Evolutionary conservation across 257 asterid genomes (phyloP).

Genomic region (Paulownia fortunei): DNA sequence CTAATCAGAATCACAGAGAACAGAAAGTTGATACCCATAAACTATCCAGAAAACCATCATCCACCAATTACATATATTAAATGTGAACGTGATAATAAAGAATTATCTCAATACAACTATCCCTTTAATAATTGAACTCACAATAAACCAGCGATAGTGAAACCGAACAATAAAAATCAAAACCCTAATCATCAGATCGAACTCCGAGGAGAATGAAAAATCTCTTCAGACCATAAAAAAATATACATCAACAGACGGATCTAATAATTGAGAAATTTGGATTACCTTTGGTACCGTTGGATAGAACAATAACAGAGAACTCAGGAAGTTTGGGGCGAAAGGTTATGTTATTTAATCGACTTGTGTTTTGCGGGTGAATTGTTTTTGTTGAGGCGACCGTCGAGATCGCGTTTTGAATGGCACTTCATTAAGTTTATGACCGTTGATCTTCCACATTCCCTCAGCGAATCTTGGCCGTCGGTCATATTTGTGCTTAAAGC

Average conservation of each 20-base stretch:
- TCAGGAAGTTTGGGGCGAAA: conserved; percentile 16
- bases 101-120: neutral
- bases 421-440: conserved; percentile 33
- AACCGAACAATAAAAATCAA: neutral
- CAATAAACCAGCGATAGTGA: neutral
- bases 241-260: neutral
- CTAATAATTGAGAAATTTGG: neutral
- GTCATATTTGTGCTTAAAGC: conserved; percentile 1
- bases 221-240: neutral
- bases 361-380: conserved; percentile 15
- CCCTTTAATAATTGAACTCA: too few relatives aligned
- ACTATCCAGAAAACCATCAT: neutral
- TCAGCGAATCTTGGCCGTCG: conserved; percentile 43
- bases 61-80: neutral
- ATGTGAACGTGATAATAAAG: neutral
- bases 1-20: conserved; percentile 7
- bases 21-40: neutral
- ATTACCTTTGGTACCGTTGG: conserved; percentile 34
- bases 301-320: conserved; percentile 19
- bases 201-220: neutral
- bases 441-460: conserved; percentile 51
- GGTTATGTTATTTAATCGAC: neutral
- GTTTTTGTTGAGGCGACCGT: conserved; percentile 21
- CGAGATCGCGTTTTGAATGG: conserved; percentile 39
- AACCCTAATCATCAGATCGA: conserved; percentile 44